phyloP scores from a whole-genome alignment of 805 yeast genomes.

The Pichia cabralensis region DNA sequence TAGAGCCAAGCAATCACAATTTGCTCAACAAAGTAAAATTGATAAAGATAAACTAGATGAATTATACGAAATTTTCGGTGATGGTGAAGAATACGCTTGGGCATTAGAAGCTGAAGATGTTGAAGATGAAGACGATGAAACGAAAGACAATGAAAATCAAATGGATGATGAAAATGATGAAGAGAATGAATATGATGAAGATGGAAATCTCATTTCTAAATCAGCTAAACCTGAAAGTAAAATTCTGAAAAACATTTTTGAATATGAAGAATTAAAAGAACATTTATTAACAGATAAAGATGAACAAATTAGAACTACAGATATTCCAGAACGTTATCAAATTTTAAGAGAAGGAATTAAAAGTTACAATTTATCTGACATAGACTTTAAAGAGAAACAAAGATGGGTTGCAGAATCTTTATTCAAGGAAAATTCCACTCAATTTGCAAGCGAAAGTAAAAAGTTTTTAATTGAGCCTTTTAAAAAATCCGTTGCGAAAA shows the following conservation, averaged over 20 bases:
- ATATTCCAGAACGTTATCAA: conserved; percentile 90
- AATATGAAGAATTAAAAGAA: conserved; percentile 84
- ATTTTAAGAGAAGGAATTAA: conserved; percentile 57
- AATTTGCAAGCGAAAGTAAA: conserved; percentile 29
- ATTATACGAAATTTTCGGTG: conserved; percentile 91
- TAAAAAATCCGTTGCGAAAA: conserved; percentile 59
- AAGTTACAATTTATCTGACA: conserved; percentile 57
- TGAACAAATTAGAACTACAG: conserved; percentile 75
- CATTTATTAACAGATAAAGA: conserved; percentile 89
- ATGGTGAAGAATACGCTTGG: conserved; percentile 97
- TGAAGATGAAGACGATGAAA: conserved; percentile 48
- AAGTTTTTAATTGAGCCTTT: conserved; percentile 38
- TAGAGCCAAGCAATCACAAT: conserved; percentile 22
- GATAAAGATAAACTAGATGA: conserved; percentile 91
- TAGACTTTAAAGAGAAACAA: conserved; percentile 63
- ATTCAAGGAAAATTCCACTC: conserved; percentile 42
- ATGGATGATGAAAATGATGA: conserved; percentile 25
- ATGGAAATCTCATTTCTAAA: conserved; percentile 24
- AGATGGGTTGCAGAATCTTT: conserved; percentile 70
- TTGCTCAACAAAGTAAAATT: conserved; percentile 34
- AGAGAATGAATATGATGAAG: conserved; percentile 31
- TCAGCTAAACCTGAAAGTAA: conserved; percentile 29
- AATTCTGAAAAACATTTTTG: conserved; percentile 82
- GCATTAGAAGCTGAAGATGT: conserved; percentile 83
- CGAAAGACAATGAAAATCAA: conserved; percentile 38